A percentile compares a stretch with the other conserved stretches of the same genome.
These are phyloP conservation scores for Mortierella alpina DNA, from an alignment of 192 early-diverging fungal genomes.

Conservation along the genomic window DNA sequence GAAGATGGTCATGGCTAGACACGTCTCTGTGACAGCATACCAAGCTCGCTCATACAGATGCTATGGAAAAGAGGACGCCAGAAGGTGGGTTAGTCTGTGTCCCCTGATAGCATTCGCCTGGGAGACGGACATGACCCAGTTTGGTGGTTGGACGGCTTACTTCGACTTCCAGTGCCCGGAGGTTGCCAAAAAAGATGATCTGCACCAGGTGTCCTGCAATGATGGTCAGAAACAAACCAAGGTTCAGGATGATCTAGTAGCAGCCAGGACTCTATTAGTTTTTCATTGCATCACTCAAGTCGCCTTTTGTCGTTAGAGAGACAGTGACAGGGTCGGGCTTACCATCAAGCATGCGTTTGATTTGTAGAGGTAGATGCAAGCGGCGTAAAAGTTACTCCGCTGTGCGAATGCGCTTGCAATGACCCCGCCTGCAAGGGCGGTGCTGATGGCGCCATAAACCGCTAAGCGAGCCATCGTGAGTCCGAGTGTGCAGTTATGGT, in stretches of 20 bases:
- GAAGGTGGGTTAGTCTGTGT: not conserved
- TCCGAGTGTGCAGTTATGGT: not conserved
- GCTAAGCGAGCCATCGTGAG: slow-evolving; percentile 67
- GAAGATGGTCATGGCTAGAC: slow-evolving; percentile 95
- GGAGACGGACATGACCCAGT: not conserved
- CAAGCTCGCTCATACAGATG: slow-evolving; percentile 98
- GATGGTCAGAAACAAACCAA: slow-evolving; percentile 82
- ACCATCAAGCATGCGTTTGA: slow-evolving; percentile 91
- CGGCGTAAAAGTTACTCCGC: slow-evolving; percentile 88
- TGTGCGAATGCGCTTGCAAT: slow-evolving; percentile 73
- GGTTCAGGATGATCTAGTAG: slow-evolving; percentile 79
- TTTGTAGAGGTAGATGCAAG: slow-evolving; percentile 89
- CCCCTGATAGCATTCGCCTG: too few species aligned
- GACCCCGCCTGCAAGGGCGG: slow-evolving; percentile 70
- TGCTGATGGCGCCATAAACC: slow-evolving; percentile 77
- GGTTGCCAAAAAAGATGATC: slow-evolving; percentile 88
- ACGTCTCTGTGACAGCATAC: slow-evolving; percentile 97
- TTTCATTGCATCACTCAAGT: not conserved
- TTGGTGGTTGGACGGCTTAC: slow-evolving; percentile 47
- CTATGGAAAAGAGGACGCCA: slow-evolving; percentile 51
- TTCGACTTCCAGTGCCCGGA: slow-evolving; percentile 94
- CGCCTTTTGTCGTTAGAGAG: not conserved
- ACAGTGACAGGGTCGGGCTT: slow-evolving; percentile 4
- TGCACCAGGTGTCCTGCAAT: slow-evolving; percentile 82
- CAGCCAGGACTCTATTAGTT: not conserved